Conservation (phyloP, 2,329 filamentous ascomycete genomes). For the Paramyrothecium sp. region DNA sequence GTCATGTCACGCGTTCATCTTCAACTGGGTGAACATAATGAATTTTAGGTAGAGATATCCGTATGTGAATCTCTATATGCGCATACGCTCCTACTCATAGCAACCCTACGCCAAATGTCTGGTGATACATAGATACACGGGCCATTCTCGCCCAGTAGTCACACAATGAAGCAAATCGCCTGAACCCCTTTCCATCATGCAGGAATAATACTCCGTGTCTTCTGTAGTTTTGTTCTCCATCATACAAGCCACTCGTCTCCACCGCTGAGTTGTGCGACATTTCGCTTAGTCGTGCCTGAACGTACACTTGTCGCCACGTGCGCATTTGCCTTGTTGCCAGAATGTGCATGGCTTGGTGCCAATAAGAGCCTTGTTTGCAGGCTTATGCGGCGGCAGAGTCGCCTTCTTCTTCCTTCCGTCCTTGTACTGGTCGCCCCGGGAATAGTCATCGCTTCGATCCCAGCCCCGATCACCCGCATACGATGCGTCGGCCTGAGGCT, state of each 20-base stretch:
- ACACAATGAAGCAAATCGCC: not conserved
- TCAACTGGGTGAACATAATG: too few species aligned
- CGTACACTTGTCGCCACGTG: constrained; percentile 71
- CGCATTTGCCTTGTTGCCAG: constrained; percentile 69
- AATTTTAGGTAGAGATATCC: not conserved
- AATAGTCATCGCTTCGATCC: constrained; percentile 28
- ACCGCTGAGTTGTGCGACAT: not conserved
- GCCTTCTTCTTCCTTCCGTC: constrained; percentile 39
- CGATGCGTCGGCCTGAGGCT: constrained; percentile 13
- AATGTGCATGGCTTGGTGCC: constrained; percentile 70
- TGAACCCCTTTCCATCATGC: not conserved
- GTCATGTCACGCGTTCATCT: too few species aligned
- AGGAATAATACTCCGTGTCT: not conserved
- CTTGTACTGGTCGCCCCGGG: constrained; percentile 26
- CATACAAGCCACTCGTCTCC: not conserved
- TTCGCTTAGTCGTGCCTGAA: constrained; percentile 60
- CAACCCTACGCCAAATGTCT: not conserved
- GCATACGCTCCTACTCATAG: not conserved
- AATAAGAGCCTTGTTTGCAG: constrained; percentile 55
- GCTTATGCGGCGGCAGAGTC: constrained; percentile 39
- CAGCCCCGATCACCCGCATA: constrained; percentile 31
- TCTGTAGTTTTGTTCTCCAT: not conserved
- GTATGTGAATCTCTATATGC: not conserved
- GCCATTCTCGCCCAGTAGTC: not conserved
- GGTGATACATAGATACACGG: not conserved